Percentiles rank a stretch among this genome's conserved stretches.
Conservation (phyloP, 2,329 filamentous ascomycete genomes). For the Aphanocladium album region DNA sequence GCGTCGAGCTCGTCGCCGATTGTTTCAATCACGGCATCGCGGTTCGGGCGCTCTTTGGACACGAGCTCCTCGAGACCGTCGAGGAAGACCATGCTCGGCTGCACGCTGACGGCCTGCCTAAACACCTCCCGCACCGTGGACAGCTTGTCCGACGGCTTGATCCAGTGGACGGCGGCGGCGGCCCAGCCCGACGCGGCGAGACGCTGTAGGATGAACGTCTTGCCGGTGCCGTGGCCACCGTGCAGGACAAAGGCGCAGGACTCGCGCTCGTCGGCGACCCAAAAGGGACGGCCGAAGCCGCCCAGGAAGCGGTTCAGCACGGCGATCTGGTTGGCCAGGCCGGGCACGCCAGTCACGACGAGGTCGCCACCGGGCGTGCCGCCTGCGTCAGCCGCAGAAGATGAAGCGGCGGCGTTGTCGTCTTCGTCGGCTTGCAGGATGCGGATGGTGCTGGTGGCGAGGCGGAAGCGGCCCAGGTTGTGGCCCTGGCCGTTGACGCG, state of each 20-base stretch:
- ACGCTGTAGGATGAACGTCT: constrained; percentile 66
- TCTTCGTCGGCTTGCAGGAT: constrained; percentile 30
- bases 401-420: constrained; percentile 13
- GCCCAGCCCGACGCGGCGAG: constrained; percentile 67
- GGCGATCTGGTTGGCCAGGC: constrained; percentile 58
- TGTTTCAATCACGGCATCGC: constrained; percentile 44
- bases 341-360: constrained; percentile 56
- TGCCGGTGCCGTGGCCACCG: constrained; percentile 80
- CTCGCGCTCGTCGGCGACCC: constrained; percentile 26
- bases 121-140: constrained; percentile 63
- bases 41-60: constrained; percentile 51
- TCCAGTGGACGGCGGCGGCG: constrained; percentile 57
- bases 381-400: constrained; percentile 16
- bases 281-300: constrained; percentile 43
- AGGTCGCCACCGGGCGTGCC: constrained; percentile 29
- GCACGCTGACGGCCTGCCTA: constrained; percentile 57
- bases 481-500: constrained; percentile 49
- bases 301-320: constrained; percentile 63
- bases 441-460: constrained; percentile 32
- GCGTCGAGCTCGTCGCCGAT: constrained; percentile 53
- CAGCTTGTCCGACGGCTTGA: constrained; percentile 53
- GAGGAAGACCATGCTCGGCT: constrained; percentile 74
- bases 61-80: constrained; percentile 71
- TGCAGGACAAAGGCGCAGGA: constrained; percentile 66
- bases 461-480: constrained; percentile 40